phyloP scores from a whole-genome alignment of 805 yeast genomes.

The Grigorovia jiainica region DNA sequence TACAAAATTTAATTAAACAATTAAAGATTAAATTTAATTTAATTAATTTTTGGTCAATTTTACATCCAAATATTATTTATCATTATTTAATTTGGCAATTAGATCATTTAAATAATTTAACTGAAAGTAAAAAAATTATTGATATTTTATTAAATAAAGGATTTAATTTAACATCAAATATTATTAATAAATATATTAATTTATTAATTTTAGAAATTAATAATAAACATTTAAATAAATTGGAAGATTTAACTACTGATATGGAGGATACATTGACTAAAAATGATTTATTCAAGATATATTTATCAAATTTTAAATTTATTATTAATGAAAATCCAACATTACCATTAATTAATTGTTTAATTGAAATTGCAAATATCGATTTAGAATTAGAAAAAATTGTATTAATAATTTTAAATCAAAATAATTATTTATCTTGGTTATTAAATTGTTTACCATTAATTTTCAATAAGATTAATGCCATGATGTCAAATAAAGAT shows the following conservation, averaged over 20 bases:
- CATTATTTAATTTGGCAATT: conserved; percentile 10
- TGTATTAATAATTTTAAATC: conserved; percentile 3
- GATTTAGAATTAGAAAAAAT: conserved; percentile 14
- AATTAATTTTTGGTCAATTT: conserved; percentile 5
- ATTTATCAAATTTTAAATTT: conserved; percentile 15
- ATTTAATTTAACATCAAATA: conserved; percentile 8
- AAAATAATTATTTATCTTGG: neutral
- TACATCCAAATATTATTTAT: conserved; percentile 9
- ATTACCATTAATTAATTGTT: conserved; percentile 8
- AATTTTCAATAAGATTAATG: neutral
- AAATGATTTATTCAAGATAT: conserved; percentile 8
- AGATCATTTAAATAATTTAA: conserved; percentile 7
- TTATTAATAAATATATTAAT: conserved; percentile 7
- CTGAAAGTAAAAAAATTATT: conserved; percentile 11
- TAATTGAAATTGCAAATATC: conserved; percentile 18
- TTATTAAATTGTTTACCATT: neutral
- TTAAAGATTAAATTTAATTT: conserved; percentile 9
- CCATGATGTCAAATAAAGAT: neutral
- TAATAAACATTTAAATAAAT: neutral
- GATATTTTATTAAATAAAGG: conserved; percentile 8
- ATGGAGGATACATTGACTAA: no score
- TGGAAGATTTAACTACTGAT: neutral
- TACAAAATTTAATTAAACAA: neutral
- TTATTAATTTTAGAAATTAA: conserved; percentile 3
- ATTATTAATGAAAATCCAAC: conserved; percentile 11